Conservation (phyloP, 1,139 yeast genomes). For the Suhomyces taliae region DNA sequence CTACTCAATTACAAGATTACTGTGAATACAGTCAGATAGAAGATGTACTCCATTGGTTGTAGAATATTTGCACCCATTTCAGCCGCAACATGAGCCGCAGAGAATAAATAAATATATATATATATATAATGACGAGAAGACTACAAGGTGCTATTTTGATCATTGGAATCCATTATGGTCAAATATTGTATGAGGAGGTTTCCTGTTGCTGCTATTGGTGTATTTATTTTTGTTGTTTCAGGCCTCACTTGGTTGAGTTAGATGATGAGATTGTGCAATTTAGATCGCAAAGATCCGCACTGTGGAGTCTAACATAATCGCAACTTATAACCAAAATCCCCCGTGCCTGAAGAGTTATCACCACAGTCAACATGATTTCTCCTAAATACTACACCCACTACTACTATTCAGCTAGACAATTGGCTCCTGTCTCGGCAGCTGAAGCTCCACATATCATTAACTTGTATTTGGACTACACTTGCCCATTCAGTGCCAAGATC, state of each 20-base stretch:
- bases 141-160: too few species aligned
- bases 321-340: background rate
- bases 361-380: slow-evolving; percentile 29
- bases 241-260: too few species aligned
- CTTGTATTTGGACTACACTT: slow-evolving; percentile 74
- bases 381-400: slow-evolving; percentile 46
- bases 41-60: too few species aligned
- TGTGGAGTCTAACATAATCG: background rate
- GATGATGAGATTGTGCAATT: too few species aligned
- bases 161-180: too few species aligned
- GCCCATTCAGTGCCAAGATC: slow-evolving; percentile 71
- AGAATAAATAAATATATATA: background rate
- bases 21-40: too few species aligned
- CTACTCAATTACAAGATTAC: too few species aligned
- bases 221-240: too few species aligned
- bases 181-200: too few species aligned
- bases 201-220: too few species aligned
- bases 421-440: slow-evolving; percentile 16
- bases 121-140: background rate
- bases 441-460: slow-evolving; percentile 38
- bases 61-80: too few species aligned
- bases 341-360: background rate
- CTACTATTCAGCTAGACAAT: slow-evolving; percentile 25
- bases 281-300: background rate
- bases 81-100: background rate